Percentiles rank a stretch among this genome's conserved stretches.
Conservation (phyloP, 78 protist genomes). For the Guillardia theta region DNA sequence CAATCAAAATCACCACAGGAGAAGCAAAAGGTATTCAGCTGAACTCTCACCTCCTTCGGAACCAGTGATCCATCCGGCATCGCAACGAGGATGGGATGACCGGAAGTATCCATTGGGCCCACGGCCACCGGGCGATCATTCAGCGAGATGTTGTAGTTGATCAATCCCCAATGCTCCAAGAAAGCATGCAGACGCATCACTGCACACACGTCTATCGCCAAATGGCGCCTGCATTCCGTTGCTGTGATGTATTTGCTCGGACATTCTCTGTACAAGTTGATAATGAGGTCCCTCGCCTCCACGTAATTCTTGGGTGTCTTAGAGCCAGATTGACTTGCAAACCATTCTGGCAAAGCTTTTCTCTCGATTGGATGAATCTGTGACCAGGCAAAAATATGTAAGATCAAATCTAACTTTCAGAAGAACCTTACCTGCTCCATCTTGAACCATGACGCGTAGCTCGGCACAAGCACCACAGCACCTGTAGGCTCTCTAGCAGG, state of each 20-base stretch:
- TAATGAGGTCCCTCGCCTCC: not conserved
- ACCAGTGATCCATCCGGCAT: slow-evolving; percentile 27
- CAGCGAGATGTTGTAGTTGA: not conserved
- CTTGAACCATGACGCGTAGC: slow-evolving; percentile 16
- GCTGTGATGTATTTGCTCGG: not conserved
- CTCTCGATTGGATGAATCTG: not conserved
- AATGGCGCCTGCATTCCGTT: not conserved
- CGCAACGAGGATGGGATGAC: not conserved
- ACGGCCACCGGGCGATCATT: not conserved
- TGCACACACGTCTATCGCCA: not conserved
- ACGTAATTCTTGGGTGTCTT: not conserved
- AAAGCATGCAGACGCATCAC: slow-evolving; percentile 42
- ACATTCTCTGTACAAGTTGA: not conserved
- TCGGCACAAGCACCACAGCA: not conserved
- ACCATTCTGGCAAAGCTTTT: not conserved
- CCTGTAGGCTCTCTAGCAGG: not conserved
- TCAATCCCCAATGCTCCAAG: slow-evolving; percentile 44
- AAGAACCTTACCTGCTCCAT: not conserved
- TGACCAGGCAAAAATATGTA: not conserved
- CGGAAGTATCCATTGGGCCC: not conserved
- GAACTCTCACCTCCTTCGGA: too few species aligned
- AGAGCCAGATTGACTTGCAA: not conserved
- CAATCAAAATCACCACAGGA: too few species aligned
- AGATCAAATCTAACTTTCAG: not conserved
- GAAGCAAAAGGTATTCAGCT: too few species aligned